Base-by-base conservation (phyloP, 441 rosid genomes). In the Manihot esculenta region DNA sequence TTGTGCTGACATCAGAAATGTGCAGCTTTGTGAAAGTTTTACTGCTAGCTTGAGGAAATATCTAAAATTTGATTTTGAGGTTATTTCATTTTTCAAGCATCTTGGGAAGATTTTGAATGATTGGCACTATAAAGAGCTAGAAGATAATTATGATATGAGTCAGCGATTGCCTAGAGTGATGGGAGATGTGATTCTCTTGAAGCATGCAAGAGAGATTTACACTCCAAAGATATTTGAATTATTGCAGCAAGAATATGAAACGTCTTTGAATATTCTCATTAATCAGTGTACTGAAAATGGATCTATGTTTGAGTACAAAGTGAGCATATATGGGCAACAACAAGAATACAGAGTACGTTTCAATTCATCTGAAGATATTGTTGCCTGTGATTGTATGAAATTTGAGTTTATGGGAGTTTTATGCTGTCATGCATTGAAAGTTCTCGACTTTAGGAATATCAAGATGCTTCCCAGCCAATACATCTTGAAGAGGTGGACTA, bases 331-430 rank as follows among this genome's bases (percentile, higher is more conserved):
- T 51, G 75, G 41, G 51, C 66, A 74, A 51, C 57, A 17, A 23
- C 56, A 45, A 58, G 81, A 62, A 61, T 71, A 71, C 26, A 33
- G 4, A 33, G 77, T 74, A 5, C 66, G 45, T 51, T 72, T 62
- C 55, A 72, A 59, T 57, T 74, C 59, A 33, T 51, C 60, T 10
- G 72, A 78, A 33, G 69, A 66, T 68, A 66, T 15, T 17, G 64
- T 74, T 33, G 42, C 51, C 24, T 74, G 81, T 72, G 49, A 21
- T 15, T 78, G 78, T 59, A 71, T 67, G 78, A 78, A 74, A 68
- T 74, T 71, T 64, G 78, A 78, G 78, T 78, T 44, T 23, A 71
- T 74, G 74, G 77, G 79, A 64, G 66, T 75, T 75, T 69, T 78
- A 61, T 75, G 82, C 45, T 58, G 82, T 45, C 74, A 71, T 64